Conservation (phyloP, 2,329 filamentous ascomycete genomes). For the Aureobasidium sp. region DNA sequence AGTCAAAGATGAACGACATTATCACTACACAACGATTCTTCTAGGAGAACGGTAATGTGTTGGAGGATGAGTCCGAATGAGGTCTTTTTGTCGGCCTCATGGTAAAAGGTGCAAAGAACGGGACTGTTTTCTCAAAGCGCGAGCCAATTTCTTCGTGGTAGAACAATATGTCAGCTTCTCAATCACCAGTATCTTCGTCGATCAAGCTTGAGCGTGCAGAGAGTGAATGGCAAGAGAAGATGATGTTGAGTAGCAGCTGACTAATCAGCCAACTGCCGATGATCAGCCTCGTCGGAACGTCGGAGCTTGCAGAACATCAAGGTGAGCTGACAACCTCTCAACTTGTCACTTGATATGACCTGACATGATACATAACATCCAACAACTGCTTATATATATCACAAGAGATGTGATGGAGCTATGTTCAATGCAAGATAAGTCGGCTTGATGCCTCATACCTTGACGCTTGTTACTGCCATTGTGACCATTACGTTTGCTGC, state of each 20-base stretch:
- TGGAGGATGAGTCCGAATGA: too few species aligned
- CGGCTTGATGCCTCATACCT: not conserved
- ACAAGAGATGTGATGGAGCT: not conserved
- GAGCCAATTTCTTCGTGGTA: too few species aligned
- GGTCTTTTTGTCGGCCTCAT: too few species aligned
- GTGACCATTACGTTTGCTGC: not conserved
- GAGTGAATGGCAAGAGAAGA: not conserved
- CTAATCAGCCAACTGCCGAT: not conserved
- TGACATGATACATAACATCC: not conserved
- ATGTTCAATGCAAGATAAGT: not conserved
- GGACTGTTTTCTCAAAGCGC: too few species aligned
- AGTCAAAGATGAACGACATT: too few species aligned
- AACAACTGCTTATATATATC: not conserved
- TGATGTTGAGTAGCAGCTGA: not conserved
- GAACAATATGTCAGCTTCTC: too few species aligned
- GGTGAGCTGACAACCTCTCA: not conserved
- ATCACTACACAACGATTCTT: too few species aligned
- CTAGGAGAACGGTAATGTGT: too few species aligned
- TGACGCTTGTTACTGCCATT: not conserved
- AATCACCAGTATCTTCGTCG: too few species aligned
- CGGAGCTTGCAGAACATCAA: not conserved
- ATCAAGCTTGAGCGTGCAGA: not conserved
- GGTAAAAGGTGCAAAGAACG: too few species aligned
- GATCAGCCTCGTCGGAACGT: not conserved
- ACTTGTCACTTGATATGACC: conserved; percentile 4